These are phyloP conservation scores for Colletotrichum salicis DNA, from an alignment of 2,329 filamentous ascomycete species.

Conservation along the genomic window DNA sequence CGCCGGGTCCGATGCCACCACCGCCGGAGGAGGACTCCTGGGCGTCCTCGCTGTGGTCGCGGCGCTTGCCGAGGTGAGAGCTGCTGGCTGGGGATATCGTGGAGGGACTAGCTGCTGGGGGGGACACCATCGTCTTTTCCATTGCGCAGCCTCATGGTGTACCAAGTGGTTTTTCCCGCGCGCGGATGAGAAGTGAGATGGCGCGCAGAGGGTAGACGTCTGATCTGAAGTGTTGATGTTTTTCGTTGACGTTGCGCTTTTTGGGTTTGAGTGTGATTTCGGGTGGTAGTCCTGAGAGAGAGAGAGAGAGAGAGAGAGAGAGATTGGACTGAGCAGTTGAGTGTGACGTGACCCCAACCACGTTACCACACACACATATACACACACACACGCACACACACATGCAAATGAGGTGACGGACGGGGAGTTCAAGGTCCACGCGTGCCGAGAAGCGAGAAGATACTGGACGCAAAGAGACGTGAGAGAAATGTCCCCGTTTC, in stretches of 20 bases:
- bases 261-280: too few relatives aligned
- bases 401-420: background rate
- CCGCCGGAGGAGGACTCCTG: constrained; percentile 1
- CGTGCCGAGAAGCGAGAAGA: too few relatives aligned
- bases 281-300: too few relatives aligned
- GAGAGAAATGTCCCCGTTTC: too few relatives aligned
- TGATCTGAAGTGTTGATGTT: background rate
- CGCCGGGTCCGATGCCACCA: too few relatives aligned
- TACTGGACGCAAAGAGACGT: too few relatives aligned
- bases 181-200: background rate
- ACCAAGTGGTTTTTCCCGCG: background rate
- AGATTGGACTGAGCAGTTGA: constrained; percentile 11
- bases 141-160: constrained; percentile 31
- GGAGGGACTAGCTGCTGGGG: constrained; percentile 34
- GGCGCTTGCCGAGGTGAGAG: constrained; percentile 31
- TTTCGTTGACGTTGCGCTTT: background rate
- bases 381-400: too few relatives aligned
- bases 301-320: background rate
- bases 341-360: background rate
- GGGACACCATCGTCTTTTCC: constrained; percentile 33
- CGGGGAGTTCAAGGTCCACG: background rate
- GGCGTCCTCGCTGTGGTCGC: constrained; percentile 21
- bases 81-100: constrained; percentile 32
- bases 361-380: too few relatives aligned
- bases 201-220: too few relatives aligned